phyloP scores from a whole-genome alignment of 345 rosid genomes.

The Camelina laxa region DNA sequence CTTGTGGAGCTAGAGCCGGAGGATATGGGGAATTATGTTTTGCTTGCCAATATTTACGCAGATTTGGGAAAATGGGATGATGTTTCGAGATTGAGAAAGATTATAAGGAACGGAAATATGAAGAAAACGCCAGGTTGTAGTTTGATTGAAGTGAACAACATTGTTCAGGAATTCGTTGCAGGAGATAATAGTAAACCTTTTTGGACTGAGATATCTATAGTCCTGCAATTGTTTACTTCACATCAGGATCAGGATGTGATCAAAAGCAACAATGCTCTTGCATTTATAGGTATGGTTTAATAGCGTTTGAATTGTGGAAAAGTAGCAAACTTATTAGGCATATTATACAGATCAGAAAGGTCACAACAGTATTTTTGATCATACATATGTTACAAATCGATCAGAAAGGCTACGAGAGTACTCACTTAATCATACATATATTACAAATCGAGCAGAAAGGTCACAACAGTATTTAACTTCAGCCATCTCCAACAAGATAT shows the following conservation, averaged over 20 bases:
- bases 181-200: conserved; percentile 56
- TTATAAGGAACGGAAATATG: conserved; percentile 49
- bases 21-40: conserved; percentile 59
- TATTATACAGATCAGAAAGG: conserved; percentile 18
- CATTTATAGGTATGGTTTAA: neutral
- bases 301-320: neutral
- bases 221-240: conserved; percentile 50
- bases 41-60: conserved; percentile 67
- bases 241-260: conserved; percentile 30
- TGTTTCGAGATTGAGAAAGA: conserved; percentile 53
- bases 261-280: neutral
- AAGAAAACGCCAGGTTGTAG: conserved; percentile 68
- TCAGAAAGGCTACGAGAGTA: conserved; percentile 24
- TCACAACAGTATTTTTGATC: neutral
- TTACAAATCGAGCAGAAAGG: conserved; percentile 33
- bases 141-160: conserved; percentile 57
- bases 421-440: conserved; percentile 5
- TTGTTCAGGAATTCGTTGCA: conserved; percentile 60
- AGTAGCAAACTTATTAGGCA: neutral
- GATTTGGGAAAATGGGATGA: conserved; percentile 59
- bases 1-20: conserved; percentile 60
- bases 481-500: conserved; percentile 14
- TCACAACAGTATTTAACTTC: conserved; percentile 8
- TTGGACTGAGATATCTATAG: conserved; percentile 45
- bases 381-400: conserved; percentile 31